phyloP scores from a whole-genome alignment of 768 basidiomycete genomes.

The Cystofilobasidium ferigula region DNA sequence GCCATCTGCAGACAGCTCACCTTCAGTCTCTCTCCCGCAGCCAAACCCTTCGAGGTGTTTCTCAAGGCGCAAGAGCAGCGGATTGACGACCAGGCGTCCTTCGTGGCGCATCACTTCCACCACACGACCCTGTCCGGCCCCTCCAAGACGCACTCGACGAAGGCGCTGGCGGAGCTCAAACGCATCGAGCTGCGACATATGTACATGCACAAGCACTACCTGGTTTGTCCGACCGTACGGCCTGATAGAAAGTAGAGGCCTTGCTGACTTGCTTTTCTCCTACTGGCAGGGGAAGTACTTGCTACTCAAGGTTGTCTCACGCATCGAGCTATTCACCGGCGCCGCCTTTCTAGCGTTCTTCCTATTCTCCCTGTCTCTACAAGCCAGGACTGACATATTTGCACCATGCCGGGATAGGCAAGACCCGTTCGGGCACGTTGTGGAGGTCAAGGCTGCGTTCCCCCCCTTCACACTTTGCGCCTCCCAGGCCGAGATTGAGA shows the following conservation, averaged over 20 bases:
- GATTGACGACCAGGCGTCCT: too few relatives aligned
- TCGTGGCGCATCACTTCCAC: too few relatives aligned
- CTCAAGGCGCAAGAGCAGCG: too few relatives aligned
- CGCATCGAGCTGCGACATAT: neutral
- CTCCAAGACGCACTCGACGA: neutral
- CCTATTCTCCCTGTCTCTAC: too few relatives aligned
- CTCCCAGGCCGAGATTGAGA: conserved; percentile 28
- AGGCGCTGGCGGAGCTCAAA: neutral
- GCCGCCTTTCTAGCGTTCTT: neutral
- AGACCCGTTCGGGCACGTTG: neutral
- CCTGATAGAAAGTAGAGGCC: neutral
- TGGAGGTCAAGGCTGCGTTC: neutral
- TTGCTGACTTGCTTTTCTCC: neutral
- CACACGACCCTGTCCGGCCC: too few relatives aligned
- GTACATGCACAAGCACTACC: neutral
- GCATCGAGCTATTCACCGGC: neutral
- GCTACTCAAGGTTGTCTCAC: neutral
- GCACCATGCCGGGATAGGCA: neutral
- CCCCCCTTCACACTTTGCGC: neutral
- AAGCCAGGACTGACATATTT: too few relatives aligned
- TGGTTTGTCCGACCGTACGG: neutral
- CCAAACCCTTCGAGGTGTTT: too few relatives aligned
- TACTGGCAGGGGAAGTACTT: neutral
- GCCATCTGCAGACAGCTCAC: too few relatives aligned
- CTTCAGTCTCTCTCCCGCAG: too few relatives aligned